Evolutionary conservation across 2,329 filamentous ascomycete genomes (phyloP), one percentile per base, ranked within the genome.

Genomic region (Trichoderma afroharzianum): DNA sequence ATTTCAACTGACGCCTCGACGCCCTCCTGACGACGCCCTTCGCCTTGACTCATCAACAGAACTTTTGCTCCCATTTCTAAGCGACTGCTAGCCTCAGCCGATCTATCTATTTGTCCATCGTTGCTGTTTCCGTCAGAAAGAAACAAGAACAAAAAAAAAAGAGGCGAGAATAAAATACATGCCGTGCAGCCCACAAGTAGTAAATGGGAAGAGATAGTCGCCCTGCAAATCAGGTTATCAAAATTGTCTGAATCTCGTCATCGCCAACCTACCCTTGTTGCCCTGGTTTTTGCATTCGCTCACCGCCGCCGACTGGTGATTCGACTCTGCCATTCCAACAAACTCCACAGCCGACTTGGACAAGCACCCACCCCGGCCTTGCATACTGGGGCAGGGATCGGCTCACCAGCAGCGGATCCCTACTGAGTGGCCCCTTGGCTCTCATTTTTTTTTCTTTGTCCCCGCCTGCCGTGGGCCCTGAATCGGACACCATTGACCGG

Each of bases 221-320:
- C 63, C 24, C 63, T 21, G 39, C 67, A 21, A 39, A 53, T 53
- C 57, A 69, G 63, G 50, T 58, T 67, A 67, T 67, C 63, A 67
- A 57, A 57, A 24, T 39, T 21, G 24, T 69, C 32, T 63, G 61
- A 58, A 70, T 70, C 68, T 63, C 68, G 61, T 70, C 68, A 63
- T 70, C 68, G 58, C 33, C 68, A 63, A 53, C 58, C 32, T 7
- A 70, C 33, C 68, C 68, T 63, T 21, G 68, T 55, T 57, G 32
- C 47, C 18, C 59, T 55, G 58, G 68, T 58, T 63, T 12, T 33
- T 33, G 57, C 47, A 30, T 58, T 59, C 28, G 47, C 62, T 71
- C 68, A 71, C 68, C 68, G 68, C 68, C 68, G 68, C 68, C 62
- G 68, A 66, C 68, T 71, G 61, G 68, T 58, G 58, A 63, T 70